phyloP scores from a whole-genome alignment of 106 monocot species.

The Alisma plantagoaquatica region DNA sequence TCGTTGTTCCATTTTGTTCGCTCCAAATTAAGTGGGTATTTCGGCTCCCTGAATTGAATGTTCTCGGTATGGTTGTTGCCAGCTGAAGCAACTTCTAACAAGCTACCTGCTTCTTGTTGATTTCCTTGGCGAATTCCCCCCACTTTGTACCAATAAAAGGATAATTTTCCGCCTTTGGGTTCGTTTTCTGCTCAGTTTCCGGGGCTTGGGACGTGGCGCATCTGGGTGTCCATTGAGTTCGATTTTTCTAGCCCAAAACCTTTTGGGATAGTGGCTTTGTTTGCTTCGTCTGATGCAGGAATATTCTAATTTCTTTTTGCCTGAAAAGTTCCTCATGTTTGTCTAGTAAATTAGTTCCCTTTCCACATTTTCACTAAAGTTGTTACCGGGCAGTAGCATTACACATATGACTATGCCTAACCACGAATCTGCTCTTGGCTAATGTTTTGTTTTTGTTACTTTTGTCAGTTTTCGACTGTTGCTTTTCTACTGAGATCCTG shows the following conservation, averaged over 20 bases:
- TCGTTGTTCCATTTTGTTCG: not conserved
- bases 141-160: too few species aligned
- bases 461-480: constrained; percentile 82
- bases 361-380: not conserved
- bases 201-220: too few species aligned
- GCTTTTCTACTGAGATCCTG: constrained; percentile 72
- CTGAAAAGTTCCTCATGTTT: not conserved
- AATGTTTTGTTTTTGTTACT: not conserved
- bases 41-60: not conserved
- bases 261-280: too few species aligned
- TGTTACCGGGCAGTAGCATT: too few species aligned
- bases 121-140: too few species aligned
- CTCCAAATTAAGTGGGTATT: not conserved
- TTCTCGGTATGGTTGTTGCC: too few species aligned
- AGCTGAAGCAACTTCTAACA: too few species aligned
- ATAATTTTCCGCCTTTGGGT: too few species aligned
- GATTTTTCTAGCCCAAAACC: too few species aligned
- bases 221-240: not conserved
- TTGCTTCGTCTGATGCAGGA: not conserved
- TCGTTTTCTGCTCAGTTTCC: too few species aligned
- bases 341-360: not conserved
- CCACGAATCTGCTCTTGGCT: not conserved
- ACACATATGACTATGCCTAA: not conserved
- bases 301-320: constrained; percentile 10
- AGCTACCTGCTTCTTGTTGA: too few species aligned